Base-by-base conservation (phyloP, 257 asterid genomes). In the Ilex aquifolium region DNA sequence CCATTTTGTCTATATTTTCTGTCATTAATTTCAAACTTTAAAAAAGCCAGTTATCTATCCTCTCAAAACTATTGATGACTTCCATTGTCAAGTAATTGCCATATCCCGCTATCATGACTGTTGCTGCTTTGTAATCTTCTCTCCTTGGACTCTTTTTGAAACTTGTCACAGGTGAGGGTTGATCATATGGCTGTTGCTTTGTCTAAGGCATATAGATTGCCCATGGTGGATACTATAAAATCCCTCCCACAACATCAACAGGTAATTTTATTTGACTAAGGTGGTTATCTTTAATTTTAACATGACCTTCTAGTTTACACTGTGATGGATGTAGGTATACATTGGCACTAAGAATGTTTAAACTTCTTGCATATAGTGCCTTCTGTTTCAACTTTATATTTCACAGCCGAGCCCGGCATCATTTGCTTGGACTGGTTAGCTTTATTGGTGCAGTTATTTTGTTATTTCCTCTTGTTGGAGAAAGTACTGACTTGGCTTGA, bases 201-300 rank as follows among this genome's bases (percentile, higher is more conserved):
- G 64, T 90, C 96, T 42, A 93, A 84, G 74, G 86, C 95, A 14
- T 87, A 75, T 65, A 83, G 72, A 74, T 87, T 96, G 3, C 95
- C 97, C 12, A 81, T 83, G 17, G 90, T 90, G 16, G 96, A 87
- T 71, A 90, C 88, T 7, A 82, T 93, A 77, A 88, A 81, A 62
- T 79, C 95, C 59, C 95, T 93, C 69, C 99, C 99, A 31, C 99
- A 87, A 76, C 97, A 90, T 87, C 99, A 93, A 74, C 99, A 93
- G 95, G 99, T 93, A 74, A 36, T 17, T 56, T 62, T 40, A 14
- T 44, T 13, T 21, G 27, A n/a, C 15, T 48, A 67, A 36, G 44
- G 44, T 39, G 42, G 31, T 31, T 46, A 39, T 32, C 51, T 40
- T 31, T 53, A 36, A 8, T 44, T 11, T 44, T 50, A 17, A 39